Evolutionary conservation across 139 green algal species (phyloP), one percentile per base, ranked within the genome.

Genomic region (Chlamydomonas sphaeroides): DNA sequence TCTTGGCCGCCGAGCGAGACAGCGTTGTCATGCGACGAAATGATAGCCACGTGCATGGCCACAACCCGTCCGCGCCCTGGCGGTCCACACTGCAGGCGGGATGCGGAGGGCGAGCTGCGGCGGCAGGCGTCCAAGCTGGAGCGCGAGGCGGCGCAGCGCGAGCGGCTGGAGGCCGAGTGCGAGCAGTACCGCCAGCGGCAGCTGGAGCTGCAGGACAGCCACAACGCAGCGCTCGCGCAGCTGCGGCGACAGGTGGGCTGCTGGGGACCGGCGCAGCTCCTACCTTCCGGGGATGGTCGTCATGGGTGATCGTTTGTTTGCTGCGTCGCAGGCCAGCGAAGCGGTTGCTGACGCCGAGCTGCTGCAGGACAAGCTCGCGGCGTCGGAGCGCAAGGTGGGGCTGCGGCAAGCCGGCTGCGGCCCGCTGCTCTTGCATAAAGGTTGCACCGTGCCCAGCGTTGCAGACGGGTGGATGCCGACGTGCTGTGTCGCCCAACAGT

Each of bases 261-360:
- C 28, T 23, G 21, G 17, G n/a, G n/a, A n/a, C n/a, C n/a, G n/a
- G n/a, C n/a, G n/a, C n/a, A n/a, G n/a, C n/a, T n/a, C n/a, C n/a
- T n/a, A n/a, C n/a, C n/a, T n/a, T n/a, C n/a, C n/a, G n/a, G n/a
- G n/a, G n/a, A n/a, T n/a, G n/a, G n/a, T n/a, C n/a, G n/a, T n/a
- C n/a, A n/a, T n/a, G n/a, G n/a, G n/a, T n/a, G n/a, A n/a, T n/a
- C n/a, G n/a, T n/a, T n/a, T n/a, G n/a, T n/a, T n/a, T n/a, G n/a
- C n/a, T n/a, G n/a, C n/a, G n/a, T n/a, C 67, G 68, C 68, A 77
- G 68, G 41, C 56, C n/a, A 63, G n/a, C 48, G 68, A 77, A 3
- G 45, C n/a, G 23, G 68, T 6, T 0, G 49, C 25, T 10, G 70
- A 78, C 33, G 28, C 66, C 0, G 33, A 65, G 70, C 26, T 68